Evolutionary conservation across 495 filamentous ascomycete species (phyloP).

Genomic region (Cenococcum geophilum): DNA sequence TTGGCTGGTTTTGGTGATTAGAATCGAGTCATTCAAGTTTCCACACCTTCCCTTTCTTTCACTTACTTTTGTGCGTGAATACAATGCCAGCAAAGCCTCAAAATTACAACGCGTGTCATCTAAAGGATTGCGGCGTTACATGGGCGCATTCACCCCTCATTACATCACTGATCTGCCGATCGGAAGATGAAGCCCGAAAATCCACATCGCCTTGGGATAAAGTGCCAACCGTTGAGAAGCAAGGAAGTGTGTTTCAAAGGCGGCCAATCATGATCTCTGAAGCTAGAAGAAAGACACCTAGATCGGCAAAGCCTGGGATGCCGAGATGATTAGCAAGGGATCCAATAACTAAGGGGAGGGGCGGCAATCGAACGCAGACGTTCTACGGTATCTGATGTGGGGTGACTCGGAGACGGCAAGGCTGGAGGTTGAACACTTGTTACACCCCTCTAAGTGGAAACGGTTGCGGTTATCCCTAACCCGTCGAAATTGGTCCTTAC

Average conservation of each 20-base stretch:
- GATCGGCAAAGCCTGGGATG: constrained; percentile 12
- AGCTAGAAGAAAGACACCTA: constrained; percentile 1
- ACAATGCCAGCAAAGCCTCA: neutral
- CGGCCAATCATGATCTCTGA: constrained; percentile 2
- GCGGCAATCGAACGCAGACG: too few relatives aligned
- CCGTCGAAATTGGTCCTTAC: too few relatives aligned
- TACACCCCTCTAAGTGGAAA: too few relatives aligned
- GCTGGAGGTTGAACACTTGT: constrained; percentile 14
- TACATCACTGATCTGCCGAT: neutral
- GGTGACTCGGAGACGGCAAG: neutral
- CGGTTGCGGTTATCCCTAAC: neutral
- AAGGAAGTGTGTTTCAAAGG: neutral
- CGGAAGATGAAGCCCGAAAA: neutral
- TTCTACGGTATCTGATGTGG: neutral
- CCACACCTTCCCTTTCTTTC: too few relatives aligned
- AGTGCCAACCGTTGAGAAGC: neutral
- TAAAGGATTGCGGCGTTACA: constrained; percentile 29
- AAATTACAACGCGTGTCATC: constrained; percentile 6
- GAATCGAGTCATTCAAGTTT: too few relatives aligned
- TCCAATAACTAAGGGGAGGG: too few relatives aligned
- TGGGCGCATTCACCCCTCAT: constrained; percentile 4
- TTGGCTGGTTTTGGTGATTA: too few relatives aligned
- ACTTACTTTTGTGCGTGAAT: too few relatives aligned
- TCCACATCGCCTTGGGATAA: neutral
- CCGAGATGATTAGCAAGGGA: neutral